phyloP scores from a whole-genome alignment of 768 basidiomycete species.

The Pisolithus sp. region DNA sequence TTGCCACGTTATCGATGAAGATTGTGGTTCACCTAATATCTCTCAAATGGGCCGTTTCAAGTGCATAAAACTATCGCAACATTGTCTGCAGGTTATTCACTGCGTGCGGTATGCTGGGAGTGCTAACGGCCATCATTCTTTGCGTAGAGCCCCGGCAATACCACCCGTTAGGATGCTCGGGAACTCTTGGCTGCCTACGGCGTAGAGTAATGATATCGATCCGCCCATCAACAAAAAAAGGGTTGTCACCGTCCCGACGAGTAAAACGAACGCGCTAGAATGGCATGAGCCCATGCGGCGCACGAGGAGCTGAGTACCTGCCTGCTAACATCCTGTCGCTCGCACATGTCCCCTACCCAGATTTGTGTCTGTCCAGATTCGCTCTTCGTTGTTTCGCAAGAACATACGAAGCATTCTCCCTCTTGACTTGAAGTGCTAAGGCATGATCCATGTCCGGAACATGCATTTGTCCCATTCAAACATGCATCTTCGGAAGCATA shows the following conservation, averaged over 20 bases:
- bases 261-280: slow-evolving; percentile 64
- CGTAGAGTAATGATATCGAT: slow-evolving; percentile 59
- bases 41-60: not conserved
- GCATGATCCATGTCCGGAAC: slow-evolving; percentile 69
- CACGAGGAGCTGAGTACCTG: slow-evolving; percentile 32
- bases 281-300: slow-evolving; percentile 1
- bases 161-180: slow-evolving; percentile 72
- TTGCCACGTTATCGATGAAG: too few species aligned
- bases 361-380: slow-evolving; percentile 48
- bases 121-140: slow-evolving; percentile 34
- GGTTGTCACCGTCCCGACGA: slow-evolving; percentile 61
- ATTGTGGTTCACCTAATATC: too few species aligned
- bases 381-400: slow-evolving; percentile 42
- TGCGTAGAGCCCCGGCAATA: slow-evolving; percentile 42
- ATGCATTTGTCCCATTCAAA: slow-evolving; percentile 53
- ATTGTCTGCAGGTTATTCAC: too few species aligned
- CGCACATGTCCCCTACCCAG: slow-evolving; percentile 75
- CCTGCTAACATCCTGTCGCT: slow-evolving; percentile 78
- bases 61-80: not conserved
- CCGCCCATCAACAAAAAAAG: slow-evolving; percentile 62
- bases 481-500: slow-evolving; percentile 50
- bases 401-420: slow-evolving; percentile 42
- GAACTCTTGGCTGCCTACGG: slow-evolving; percentile 53
- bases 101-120: not conserved
- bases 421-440: slow-evolving; percentile 54